Base-by-base conservation (phyloP, 1,284 basidiomycete species). In the Coriolopsis trogii region DNA sequence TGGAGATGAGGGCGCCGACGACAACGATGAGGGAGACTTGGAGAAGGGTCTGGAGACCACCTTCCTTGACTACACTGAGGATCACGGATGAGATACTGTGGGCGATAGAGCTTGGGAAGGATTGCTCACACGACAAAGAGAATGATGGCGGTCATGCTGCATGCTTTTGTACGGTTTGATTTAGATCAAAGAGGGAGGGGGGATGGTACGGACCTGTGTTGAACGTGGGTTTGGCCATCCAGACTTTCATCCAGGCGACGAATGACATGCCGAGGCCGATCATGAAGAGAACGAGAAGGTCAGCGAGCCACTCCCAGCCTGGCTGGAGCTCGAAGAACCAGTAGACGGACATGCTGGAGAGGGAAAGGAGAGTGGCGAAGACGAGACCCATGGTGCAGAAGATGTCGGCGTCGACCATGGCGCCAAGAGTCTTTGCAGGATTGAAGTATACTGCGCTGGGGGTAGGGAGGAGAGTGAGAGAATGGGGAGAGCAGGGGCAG, bases 61-160 rank as follows among this genome's bases (percentile, higher is more conserved):
- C 96, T 73, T 98, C 95, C 65, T 93, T 95, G 55, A 97, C 87
- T 31, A 98, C 76, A 6, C 89, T 91, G 15, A 5, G 28, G 13
- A 21, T 24, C 3, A 8, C 20, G 36, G 26, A 30, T 8, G 18
- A 48, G 29, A 46, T 36, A 44, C 30, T 62, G 31, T 61, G 40
- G 45, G 38, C 18, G 0, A 33, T n/a, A 41, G 20, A 39, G 21
- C 21, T 36, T 20, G 39, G 25, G n/a, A 23, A 4, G 23, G 8
- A 13, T 49, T n/a, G 70, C 85, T 70, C 66, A 89, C 87, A 95
- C 91, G 25, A 90, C 80, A 62, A 93, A 93, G 21, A 95, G 77
- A 23, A 92, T 88, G 40, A 96, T 93, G 1, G 89, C 83, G 0
- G 87, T 89, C 93, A 96, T 95, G 44, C 91, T 95, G 63, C 91